phyloP scores from a whole-genome alignment of 2,329 filamentous ascomycete genomes.

The Massarina eburnea region DNA sequence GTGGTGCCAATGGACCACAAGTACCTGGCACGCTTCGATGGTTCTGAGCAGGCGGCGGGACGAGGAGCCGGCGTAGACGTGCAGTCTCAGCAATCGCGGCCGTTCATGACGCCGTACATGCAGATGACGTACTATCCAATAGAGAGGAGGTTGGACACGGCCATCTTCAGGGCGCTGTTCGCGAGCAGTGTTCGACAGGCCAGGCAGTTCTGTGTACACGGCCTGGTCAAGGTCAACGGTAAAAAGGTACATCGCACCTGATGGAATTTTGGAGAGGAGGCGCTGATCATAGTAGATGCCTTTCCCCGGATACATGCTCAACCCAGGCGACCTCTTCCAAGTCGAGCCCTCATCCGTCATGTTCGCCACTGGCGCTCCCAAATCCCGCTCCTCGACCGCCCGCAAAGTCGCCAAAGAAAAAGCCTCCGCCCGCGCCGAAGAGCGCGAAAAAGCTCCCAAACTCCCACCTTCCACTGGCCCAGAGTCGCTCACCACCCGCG shows the following conservation, averaged over 20 bases:
- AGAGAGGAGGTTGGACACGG: conserved; percentile 90
- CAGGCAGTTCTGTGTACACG: conserved; percentile 90
- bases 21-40: conserved; percentile 80
- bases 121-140: conserved; percentile 92
- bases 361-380: conserved; percentile 78
- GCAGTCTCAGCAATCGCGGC: conserved; percentile 16
- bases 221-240: conserved; percentile 92
- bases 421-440: conserved; percentile 30
- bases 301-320: conserved; percentile 88
- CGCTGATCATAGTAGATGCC: conserved; percentile 65
- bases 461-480: conserved; percentile 14
- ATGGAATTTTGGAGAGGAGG: background rate
- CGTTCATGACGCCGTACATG: conserved; percentile 78
- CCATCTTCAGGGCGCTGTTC: conserved; percentile 90
- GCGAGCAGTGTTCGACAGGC: conserved; percentile 92
- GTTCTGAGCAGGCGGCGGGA: conserved; percentile 79
- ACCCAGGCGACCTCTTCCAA: conserved; percentile 98
- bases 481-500: conserved; percentile 12
- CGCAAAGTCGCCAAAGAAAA: conserved; percentile 34
- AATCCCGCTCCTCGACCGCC: conserved; percentile 44
- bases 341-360: conserved; percentile 88
- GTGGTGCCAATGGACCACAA: conserved; percentile 82
- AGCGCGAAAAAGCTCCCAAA: conserved; percentile 21
- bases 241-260: conserved; percentile 67
- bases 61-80: conserved; percentile 68